Conservation (phyloP, 2,329 filamentous ascomycete genomes). For the Diaporthe nobilis region DNA sequence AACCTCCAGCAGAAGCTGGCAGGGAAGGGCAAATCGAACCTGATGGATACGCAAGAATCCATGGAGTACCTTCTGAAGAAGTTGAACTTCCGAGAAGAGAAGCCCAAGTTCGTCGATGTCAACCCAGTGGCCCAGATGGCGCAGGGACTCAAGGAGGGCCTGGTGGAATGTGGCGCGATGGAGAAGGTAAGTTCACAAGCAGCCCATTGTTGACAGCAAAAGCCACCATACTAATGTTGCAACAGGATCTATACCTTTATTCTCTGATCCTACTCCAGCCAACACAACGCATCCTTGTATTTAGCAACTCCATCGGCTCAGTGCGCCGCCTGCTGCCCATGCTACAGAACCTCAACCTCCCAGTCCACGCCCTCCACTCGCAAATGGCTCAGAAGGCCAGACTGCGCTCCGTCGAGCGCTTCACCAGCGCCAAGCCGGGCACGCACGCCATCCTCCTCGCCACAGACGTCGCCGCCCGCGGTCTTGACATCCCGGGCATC, state of each 20-base stretch:
- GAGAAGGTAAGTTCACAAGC: conserved; percentile 78
- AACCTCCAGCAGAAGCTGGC: conserved; percentile 91
- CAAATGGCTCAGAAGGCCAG: conserved; percentile 97
- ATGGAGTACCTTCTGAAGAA: conserved; percentile 95
- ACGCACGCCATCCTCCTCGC: conserved; percentile 81
- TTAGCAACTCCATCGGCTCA: conserved; percentile 95
- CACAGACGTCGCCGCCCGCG: conserved; percentile 93
- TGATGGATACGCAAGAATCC: conserved; percentile 82
- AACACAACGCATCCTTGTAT: conserved; percentile 85
- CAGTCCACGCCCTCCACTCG: conserved; percentile 85
- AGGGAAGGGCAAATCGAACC: conserved; percentile 77
- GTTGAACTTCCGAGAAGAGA: conserved; percentile 86
- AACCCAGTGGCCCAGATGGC: conserved; percentile 94
- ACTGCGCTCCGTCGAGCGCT: conserved; percentile 91
- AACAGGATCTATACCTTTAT: conserved; percentile 91
- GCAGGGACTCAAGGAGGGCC: conserved; percentile 84
- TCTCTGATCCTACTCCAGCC: conserved; percentile 86
- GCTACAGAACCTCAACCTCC: conserved; percentile 84
- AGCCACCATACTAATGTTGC: conserved; percentile 42
- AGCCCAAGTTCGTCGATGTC: conserved; percentile 91
- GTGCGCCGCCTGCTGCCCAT: conserved; percentile 89
- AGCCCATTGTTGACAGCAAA: conserved; percentile 39
- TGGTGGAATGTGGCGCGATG: conserved; percentile 92
- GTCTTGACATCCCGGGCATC: conserved; percentile 92
- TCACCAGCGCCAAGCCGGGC: conserved; percentile 74